Percentiles rank a stretch among this genome's conserved stretches.
phyloP scores from a whole-genome alignment of 305 asterid genomes.

The Fraxinus paxiana region DNA sequence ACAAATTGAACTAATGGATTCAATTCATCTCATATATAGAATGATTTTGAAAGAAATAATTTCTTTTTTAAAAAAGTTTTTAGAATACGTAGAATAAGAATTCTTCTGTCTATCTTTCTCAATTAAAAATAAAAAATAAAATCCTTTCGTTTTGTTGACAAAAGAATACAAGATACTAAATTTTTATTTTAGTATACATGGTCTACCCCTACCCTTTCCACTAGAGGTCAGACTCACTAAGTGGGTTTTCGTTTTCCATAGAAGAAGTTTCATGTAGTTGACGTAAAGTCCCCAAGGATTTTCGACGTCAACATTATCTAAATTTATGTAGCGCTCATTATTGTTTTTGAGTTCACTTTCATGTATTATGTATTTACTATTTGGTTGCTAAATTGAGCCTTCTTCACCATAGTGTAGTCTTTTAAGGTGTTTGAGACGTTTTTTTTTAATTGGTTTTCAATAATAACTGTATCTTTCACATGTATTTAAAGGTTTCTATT shows the following conservation, averaged over 20 bases:
- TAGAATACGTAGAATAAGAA: background rate
- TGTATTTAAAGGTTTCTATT: conserved; percentile 65
- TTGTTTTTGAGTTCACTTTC: background rate
- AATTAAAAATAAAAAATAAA: too few species aligned
- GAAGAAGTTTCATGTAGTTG: background rate
- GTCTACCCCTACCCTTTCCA: background rate
- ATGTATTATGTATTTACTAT: background rate
- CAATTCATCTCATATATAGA: background rate
- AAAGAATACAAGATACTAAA: background rate
- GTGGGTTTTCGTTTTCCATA: background rate
- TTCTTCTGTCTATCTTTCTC: background rate
- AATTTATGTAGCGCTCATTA: background rate
- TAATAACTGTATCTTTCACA: background rate
- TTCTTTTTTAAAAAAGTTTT: background rate
- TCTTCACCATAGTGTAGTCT: background rate
- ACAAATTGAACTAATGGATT: background rate
- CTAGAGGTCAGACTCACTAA: background rate
- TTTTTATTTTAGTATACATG: background rate
- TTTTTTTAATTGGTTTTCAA: background rate
- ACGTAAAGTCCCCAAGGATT: background rate
- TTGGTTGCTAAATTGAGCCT: background rate
- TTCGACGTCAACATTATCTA: background rate
- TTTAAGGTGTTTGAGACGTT: background rate
- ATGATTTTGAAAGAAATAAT: background rate
- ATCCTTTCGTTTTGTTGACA: background rate